Evolutionary conservation across 768 basidiomycete genomes (phyloP).

Genomic region (Tricholoma hemisulphureum): DNA sequence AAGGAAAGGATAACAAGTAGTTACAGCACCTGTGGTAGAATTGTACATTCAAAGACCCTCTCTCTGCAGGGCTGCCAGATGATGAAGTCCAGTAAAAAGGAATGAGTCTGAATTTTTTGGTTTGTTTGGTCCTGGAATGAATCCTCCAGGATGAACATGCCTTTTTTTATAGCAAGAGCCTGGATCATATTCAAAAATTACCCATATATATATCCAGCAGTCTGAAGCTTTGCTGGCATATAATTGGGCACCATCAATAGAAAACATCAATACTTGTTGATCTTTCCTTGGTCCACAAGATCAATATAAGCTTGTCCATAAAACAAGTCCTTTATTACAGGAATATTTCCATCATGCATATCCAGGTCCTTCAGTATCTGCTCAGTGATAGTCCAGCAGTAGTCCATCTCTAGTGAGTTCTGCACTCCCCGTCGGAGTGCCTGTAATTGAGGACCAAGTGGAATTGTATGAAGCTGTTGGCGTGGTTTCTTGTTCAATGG

Average conservation of each 20-base stretch:
- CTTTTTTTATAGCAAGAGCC: conserved; percentile 23
- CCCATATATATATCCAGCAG: conserved; percentile 34
- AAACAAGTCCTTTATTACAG: conserved; percentile 22
- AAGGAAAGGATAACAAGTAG: background rate
- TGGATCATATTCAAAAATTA: conserved; percentile 27
- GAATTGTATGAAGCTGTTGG: conserved; percentile 37
- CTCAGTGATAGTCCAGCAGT: conserved; percentile 22
- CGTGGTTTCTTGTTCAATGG: conserved; percentile 20
- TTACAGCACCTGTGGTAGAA: background rate
- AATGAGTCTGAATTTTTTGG: background rate
- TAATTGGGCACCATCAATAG: background rate
- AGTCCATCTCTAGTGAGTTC: conserved; percentile 25
- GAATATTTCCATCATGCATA: conserved; percentile 6
- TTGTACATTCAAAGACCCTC: background rate
- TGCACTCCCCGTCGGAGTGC: conserved; percentile 26
- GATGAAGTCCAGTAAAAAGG: background rate
- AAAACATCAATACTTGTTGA: conserved; percentile 1
- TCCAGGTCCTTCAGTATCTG: conserved; percentile 8
- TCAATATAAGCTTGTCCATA: conserved; percentile 3
- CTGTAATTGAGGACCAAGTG: conserved; percentile 43
- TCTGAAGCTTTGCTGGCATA: conserved; percentile 28
- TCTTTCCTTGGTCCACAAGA: background rate
- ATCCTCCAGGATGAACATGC: background rate
- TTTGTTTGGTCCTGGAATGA: background rate
- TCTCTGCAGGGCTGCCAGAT: background rate